These are phyloP conservation scores for Melocanna baccifera DNA, from an alignment of 176 grass and related monocot species.

Conservation along the genomic window DNA sequence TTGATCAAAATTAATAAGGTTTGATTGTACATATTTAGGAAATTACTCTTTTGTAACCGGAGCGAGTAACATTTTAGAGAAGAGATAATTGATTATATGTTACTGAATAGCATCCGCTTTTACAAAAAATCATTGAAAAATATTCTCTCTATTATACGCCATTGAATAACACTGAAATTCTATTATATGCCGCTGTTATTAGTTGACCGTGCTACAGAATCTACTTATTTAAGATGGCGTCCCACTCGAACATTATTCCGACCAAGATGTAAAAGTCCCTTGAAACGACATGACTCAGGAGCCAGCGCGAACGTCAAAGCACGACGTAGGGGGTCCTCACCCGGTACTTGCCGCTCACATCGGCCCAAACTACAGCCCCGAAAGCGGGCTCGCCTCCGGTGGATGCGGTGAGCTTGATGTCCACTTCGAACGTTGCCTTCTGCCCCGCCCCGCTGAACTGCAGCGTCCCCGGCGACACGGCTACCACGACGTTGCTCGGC, in stretches of 20 bases:
- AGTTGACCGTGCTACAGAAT: too few relatives aligned
- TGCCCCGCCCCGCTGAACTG: constrained; percentile 30
- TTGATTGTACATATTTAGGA: too few relatives aligned
- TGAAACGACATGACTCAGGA: background rate
- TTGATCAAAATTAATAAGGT: too few relatives aligned
- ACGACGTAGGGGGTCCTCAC: constrained; percentile 40
- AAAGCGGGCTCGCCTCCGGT: constrained; percentile 12
- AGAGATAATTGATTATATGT: too few relatives aligned
- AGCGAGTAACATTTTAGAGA: too few relatives aligned
- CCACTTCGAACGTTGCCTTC: constrained; percentile 35
- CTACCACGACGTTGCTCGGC: constrained; percentile 20
- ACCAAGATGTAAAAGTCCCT: background rate
- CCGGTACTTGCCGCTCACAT: constrained; percentile 21
- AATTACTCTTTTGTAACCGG: too few relatives aligned
- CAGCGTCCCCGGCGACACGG: constrained; percentile 31
- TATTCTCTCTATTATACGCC: too few relatives aligned
- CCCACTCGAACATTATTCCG: background rate
- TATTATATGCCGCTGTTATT: too few relatives aligned
- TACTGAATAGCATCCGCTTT: too few relatives aligned
- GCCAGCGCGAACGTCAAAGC: constrained; percentile 1
- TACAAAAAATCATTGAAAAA: too few relatives aligned
- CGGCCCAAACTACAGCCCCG: constrained; percentile 35
- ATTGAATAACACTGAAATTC: too few relatives aligned
- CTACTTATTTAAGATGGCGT: too few relatives aligned
- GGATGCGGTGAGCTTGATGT: constrained; percentile 23